phyloP scores from a whole-genome alignment of 495 filamentous ascomycete species.

The Jackrogersella minutella region DNA sequence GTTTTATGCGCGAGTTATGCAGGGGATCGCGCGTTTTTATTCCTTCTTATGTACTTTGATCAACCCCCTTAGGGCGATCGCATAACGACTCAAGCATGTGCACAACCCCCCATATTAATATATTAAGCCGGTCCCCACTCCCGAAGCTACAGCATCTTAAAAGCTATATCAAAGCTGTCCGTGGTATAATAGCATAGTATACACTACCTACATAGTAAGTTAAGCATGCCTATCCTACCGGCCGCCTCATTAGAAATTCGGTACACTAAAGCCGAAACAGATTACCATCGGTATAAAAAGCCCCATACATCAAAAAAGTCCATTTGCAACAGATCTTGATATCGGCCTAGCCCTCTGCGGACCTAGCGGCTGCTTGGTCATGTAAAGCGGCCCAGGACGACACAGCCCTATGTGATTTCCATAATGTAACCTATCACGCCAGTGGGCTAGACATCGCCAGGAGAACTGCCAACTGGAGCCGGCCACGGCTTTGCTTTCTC shows the following conservation, averaged over 20 bases:
- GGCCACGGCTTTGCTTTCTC: background rate
- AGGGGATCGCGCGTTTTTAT: background rate
- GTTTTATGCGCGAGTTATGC: constrained; percentile 29
- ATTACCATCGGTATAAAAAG: background rate
- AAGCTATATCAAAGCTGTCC: background rate
- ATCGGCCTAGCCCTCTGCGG: background rate
- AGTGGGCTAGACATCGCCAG: background rate
- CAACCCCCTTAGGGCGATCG: constrained; percentile 11
- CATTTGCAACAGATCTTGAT: constrained; percentile 12
- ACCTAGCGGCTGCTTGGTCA: background rate
- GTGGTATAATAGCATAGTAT: too few relatives aligned
- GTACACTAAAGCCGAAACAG: background rate
- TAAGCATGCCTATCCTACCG: too few relatives aligned
- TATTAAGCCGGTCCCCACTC: constrained; percentile 3
- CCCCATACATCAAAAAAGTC: background rate
- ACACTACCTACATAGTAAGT: too few relatives aligned
- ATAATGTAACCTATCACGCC: background rate
- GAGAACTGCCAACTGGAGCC: background rate
- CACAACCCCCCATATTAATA: constrained; percentile 1
- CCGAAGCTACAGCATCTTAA: background rate
- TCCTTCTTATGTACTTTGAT: background rate
- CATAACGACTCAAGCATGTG: constrained; percentile 1
- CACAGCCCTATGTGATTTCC: constrained; percentile 4
- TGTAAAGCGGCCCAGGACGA: background rate
- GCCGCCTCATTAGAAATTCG: background rate